Conservation (phyloP, 768 basidiomycete genomes). For the Mycena haematopus region DNA sequence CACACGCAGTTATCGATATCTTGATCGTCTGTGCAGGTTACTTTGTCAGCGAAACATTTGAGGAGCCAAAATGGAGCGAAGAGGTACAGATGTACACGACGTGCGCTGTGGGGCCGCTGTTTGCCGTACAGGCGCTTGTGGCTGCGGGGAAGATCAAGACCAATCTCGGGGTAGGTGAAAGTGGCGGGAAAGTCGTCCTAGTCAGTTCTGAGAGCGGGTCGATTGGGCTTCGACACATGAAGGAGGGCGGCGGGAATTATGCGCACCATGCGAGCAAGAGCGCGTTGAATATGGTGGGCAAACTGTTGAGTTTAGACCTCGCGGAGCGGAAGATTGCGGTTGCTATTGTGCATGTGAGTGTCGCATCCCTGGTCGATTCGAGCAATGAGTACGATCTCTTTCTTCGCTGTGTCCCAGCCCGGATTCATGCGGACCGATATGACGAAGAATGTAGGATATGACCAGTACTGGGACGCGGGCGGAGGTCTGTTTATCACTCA, state of each 20-base stretch:
- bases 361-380: no score
- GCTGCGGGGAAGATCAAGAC: constrained; percentile 22
- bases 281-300: constrained; percentile 56
- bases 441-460: constrained; percentile 52
- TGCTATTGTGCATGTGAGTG: constrained; percentile 51
- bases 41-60: constrained; percentile 39
- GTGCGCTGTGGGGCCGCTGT: constrained; percentile 50
- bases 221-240: constrained; percentile 46
- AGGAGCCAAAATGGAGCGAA: constrained; percentile 43
- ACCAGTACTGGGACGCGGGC: constrained; percentile 50
- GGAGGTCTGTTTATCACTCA: constrained; percentile 41
- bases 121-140: constrained; percentile 36
- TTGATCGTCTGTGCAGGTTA: constrained; percentile 46
- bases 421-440: constrained; percentile 56
- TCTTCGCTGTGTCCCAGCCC: constrained; percentile 39
- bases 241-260: constrained; percentile 55
- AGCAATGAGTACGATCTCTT: not conserved
- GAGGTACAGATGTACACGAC: constrained; percentile 54
- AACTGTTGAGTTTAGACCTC: constrained; percentile 47
- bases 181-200: constrained; percentile 43
- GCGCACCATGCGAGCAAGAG: constrained; percentile 57
- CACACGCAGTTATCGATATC: constrained; percentile 37
- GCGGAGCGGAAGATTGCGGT: constrained; percentile 45
- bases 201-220: constrained; percentile 56
- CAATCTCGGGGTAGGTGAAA: not conserved